Conservation (phyloP, 2,329 filamentous ascomycete genomes). For the Talaromyces funiculosus region DNA sequence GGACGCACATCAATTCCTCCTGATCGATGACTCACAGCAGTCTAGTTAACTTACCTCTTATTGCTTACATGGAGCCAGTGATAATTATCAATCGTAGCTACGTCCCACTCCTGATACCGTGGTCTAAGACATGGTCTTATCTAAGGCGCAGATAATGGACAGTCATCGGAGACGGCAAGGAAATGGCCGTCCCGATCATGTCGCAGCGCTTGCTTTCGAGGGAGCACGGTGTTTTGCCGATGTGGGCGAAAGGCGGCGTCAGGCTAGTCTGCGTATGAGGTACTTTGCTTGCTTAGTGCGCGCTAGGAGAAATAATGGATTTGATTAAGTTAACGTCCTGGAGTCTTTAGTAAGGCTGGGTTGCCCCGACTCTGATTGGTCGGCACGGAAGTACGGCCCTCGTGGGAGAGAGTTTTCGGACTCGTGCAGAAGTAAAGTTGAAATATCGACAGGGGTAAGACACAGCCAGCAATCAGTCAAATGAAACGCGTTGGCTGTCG, state of each 20-base stretch:
- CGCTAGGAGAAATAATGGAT: neutral
- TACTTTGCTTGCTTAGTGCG: neutral
- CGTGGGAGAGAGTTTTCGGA: neutral
- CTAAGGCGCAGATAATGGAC: neutral
- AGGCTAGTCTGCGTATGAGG: neutral
- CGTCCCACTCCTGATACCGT: neutral
- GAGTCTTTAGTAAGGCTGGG: neutral
- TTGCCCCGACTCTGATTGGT: neutral
- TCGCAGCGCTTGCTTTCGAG: neutral
- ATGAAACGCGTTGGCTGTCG: too few relatives aligned
- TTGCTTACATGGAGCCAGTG: neutral
- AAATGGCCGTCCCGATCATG: neutral
- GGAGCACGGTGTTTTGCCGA: neutral
- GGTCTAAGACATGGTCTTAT: neutral
- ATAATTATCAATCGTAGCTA: neutral
- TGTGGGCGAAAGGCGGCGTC: neutral
- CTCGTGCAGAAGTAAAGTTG: neutral
- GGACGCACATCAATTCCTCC: neutral
- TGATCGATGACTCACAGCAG: neutral
- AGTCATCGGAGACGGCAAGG: neutral
- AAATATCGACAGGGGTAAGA: neutral
- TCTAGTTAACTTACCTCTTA: neutral
- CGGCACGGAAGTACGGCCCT: constrained; percentile 5
- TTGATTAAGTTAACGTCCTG: too few relatives aligned
- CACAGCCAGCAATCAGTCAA: neutral